Evolutionary conservation across 768 basidiomycete species (phyloP).

Genomic region (Lyophyllum semitale): DNA sequence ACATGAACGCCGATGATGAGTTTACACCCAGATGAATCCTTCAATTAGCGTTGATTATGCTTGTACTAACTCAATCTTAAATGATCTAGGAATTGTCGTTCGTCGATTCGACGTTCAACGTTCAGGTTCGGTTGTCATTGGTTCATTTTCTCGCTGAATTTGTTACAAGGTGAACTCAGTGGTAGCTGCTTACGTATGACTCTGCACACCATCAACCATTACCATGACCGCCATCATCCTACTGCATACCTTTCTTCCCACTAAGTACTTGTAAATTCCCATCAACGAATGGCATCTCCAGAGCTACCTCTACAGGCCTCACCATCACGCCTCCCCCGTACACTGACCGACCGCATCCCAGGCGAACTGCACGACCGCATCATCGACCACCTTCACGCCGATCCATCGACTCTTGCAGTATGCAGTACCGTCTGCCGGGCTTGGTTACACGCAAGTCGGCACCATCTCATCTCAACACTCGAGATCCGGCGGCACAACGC

Average conservation of each 20-base stretch:
- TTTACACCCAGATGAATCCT: not conserved
- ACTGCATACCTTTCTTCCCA: too few species aligned
- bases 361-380: constrained; percentile 6
- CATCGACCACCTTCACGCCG: constrained; percentile 9
- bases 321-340: not conserved
- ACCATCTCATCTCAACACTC: constrained; percentile 9
- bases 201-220: too few species aligned
- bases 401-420: not conserved
- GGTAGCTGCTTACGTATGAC: too few species aligned
- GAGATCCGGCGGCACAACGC: constrained; percentile 3
- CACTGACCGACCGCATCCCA: not conserved
- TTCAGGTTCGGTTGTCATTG: too few species aligned
- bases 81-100: too few species aligned
- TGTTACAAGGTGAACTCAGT: too few species aligned
- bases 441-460: constrained; percentile 12
- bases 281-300: not conserved
- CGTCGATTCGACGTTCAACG: too few species aligned
- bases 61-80: not conserved
- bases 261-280: too few species aligned
- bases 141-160: too few species aligned
- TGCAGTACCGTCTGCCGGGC: constrained; percentile 9
- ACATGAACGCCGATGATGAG: constrained; percentile 17
- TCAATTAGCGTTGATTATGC: not conserved
- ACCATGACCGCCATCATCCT: too few species aligned
- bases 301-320: not conserved